phyloP scores from a whole-genome alignment of 2,329 filamentous ascomycete species.

The Trichoderma atrobrunneum region DNA sequence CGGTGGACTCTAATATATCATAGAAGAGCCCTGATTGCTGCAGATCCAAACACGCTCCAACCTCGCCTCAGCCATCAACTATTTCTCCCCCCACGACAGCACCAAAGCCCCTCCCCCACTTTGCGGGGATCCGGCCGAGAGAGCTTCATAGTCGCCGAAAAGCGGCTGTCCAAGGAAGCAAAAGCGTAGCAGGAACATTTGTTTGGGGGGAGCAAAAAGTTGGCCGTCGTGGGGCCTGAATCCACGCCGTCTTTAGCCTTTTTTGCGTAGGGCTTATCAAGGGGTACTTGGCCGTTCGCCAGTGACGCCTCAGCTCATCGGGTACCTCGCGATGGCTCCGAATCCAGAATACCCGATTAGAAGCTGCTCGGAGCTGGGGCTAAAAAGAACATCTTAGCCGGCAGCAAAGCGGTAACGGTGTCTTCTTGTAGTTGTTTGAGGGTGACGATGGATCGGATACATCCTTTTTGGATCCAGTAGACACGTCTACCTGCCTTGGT shows the following conservation, averaged over 20 bases:
- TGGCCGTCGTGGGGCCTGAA: slow-evolving; percentile 1
- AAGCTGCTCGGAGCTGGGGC: neutral
- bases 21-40: neutral
- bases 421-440: neutral
- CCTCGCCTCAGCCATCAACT: neutral
- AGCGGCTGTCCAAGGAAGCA: neutral
- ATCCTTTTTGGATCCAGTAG: neutral
- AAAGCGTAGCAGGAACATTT: neutral
- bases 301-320: neutral
- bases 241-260: neutral
- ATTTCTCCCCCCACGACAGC: slow-evolving; percentile 11
- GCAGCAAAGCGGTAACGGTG: neutral
- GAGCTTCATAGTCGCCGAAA: slow-evolving; percentile 6
- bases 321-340: neutral
- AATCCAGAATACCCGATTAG: neutral
- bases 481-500: neutral
- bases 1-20: neutral
- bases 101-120: slow-evolving; percentile 13
- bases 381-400: neutral
- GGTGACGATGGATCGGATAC: neutral
- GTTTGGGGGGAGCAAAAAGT: neutral
- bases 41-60: neutral
- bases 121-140: slow-evolving; percentile 27
- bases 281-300: neutral
- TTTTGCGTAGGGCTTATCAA: neutral